Evolutionary conservation across 176 grass and related monocot genomes (phyloP).

Genomic region (Hordeum vulgare): DNA sequence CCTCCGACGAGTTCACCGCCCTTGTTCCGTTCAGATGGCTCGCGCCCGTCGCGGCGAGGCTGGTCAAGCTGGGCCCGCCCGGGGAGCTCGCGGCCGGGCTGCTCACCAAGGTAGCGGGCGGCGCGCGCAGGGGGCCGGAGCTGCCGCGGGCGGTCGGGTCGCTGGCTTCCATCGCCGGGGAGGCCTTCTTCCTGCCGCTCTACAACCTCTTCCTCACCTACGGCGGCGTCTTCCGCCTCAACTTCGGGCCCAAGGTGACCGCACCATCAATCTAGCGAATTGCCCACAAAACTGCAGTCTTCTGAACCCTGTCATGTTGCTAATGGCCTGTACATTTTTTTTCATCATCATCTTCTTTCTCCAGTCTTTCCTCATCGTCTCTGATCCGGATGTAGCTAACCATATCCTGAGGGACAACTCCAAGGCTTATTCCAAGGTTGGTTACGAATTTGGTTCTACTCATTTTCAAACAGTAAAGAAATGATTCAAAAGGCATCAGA

Average conservation of each 20-base stretch:
- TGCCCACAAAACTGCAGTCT: neutral
- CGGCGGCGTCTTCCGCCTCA: constrained; percentile 95
- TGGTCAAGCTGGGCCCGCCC: constrained; percentile 41
- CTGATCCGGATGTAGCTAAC: no score
- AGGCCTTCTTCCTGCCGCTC: constrained; percentile 88
- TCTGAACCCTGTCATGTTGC: neutral
- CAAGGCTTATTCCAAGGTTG: no score
- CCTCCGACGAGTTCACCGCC: constrained; percentile 89
- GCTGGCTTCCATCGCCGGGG: constrained; percentile 31
- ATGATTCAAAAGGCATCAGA: no score
- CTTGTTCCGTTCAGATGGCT: constrained; percentile 42
- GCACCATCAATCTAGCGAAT: neutral
- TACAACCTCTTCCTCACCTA: constrained; percentile 88
- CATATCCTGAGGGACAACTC: no score
- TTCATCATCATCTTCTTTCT: neutral
- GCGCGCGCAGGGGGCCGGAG: constrained; percentile 23
- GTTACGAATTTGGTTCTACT: no score
- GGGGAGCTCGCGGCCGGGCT: constrained; percentile 44
- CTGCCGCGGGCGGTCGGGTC: constrained; percentile 77
- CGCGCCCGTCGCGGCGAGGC: constrained; percentile 27
- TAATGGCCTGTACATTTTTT: neutral
- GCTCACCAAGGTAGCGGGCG: constrained; percentile 41
- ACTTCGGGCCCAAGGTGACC: constrained; percentile 82
- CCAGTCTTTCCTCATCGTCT: constrained; percentile 57
- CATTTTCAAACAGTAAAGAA: no score